These are phyloP conservation scores for Gentiana straminea DNA, from an alignment of 257 asterid species.

Conservation along the genomic window DNA sequence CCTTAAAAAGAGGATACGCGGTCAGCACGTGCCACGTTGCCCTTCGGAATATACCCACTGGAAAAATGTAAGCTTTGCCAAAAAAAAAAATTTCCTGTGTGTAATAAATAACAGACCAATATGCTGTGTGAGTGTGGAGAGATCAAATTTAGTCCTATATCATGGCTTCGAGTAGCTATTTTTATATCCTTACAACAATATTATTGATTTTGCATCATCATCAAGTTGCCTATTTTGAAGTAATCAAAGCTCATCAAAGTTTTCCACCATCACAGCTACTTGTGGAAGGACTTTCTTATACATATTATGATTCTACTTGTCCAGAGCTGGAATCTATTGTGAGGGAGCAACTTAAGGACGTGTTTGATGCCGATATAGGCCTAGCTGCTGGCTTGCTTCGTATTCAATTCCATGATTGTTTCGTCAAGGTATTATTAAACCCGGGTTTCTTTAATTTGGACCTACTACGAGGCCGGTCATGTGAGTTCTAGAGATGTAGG, in stretches of 20 bases:
- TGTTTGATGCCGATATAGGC: conserved; percentile 19
- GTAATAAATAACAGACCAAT: too few species aligned
- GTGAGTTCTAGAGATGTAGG: too few species aligned
- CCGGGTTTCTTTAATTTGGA: background rate
- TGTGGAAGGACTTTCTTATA: conserved; percentile 20
- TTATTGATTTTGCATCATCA: conserved; percentile 2
- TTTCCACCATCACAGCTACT: conserved; percentile 13
- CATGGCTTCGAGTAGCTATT: background rate
- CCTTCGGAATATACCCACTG: too few species aligned
- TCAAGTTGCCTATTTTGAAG: conserved; percentile 4
- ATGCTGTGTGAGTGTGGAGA: too few species aligned
- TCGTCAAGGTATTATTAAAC: conserved; percentile 18
- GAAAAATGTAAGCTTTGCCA: too few species aligned
- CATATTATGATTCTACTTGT: conserved; percentile 14
- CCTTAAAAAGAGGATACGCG: too few species aligned
- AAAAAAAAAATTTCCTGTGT: too few species aligned
- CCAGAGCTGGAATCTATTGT: conserved; percentile 18
- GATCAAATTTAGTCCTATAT: too few species aligned
- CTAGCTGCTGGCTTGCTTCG: conserved; percentile 32
- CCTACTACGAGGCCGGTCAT: too few species aligned
- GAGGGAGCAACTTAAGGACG: conserved; percentile 8
- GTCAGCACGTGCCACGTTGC: too few species aligned
- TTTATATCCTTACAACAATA: conserved; percentile 2
- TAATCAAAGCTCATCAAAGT: conserved; percentile 14
- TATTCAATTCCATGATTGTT: conserved; percentile 28